A percentile compares a stretch with the other conserved stretches of the same genome.
Conservation (phyloP, 2,329 filamentous ascomycete species). For the Pestalotiopsis sp. region DNA sequence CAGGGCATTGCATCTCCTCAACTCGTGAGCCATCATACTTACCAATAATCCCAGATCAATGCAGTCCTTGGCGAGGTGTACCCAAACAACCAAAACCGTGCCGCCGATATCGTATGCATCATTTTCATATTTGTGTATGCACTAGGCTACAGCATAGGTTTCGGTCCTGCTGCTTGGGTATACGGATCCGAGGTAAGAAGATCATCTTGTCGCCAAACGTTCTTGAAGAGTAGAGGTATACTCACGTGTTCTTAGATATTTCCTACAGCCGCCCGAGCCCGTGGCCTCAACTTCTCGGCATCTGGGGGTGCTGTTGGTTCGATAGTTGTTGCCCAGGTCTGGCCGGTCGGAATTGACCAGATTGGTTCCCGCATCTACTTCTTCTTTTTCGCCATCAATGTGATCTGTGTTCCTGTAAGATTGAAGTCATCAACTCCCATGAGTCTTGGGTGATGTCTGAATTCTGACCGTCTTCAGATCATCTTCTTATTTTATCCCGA, state of each 20-base stretch:
- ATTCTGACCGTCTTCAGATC: constrained; percentile 27
- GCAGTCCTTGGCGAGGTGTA: constrained; percentile 53
- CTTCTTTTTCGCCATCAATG: constrained; percentile 57
- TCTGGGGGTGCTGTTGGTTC: constrained; percentile 58
- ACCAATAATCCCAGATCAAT: constrained; percentile 46
- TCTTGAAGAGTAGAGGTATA: not conserved
- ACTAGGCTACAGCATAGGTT: constrained; percentile 59
- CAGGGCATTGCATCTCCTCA: not conserved
- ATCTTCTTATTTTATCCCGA: constrained; percentile 47
- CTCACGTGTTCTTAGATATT: constrained; percentile 46
- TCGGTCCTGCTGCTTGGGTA: constrained; percentile 60
- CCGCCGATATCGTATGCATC: constrained; percentile 53
- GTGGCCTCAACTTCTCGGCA: constrained; percentile 57
- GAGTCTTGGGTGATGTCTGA: not conserved
- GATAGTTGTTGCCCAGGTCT: constrained; percentile 55
- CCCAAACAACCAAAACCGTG: constrained; percentile 48
- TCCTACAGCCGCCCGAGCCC: constrained; percentile 57
- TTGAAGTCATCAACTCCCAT: not conserved
- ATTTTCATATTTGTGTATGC: constrained; percentile 61
- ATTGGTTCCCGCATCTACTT: constrained; percentile 58
- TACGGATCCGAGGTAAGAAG: constrained; percentile 56
- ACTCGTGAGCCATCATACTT: not conserved
- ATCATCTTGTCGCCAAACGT: not conserved
- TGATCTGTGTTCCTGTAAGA: constrained; percentile 47
- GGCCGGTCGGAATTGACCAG: constrained; percentile 54